Percentiles rank a stretch among this genome's conserved stretches.
phyloP scores from a whole-genome alignment of 1,139 yeast species.

The Arxiozyma telluris region DNA sequence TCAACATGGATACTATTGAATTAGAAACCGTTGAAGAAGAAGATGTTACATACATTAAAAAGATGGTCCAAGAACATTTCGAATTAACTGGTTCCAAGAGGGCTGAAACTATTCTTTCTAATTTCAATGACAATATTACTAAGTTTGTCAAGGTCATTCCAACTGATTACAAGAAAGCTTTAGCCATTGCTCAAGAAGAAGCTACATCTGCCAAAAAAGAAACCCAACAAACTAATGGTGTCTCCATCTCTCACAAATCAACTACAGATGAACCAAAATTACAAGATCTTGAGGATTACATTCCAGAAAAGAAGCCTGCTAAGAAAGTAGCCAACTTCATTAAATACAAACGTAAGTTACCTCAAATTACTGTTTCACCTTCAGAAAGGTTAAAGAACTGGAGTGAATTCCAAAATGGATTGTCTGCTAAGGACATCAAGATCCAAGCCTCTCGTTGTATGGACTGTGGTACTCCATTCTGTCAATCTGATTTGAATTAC shows the following conservation, averaged over 20 bases:
- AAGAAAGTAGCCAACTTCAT: conserved; percentile 79
- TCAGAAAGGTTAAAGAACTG: conserved; percentile 77
- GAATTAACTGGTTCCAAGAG: conserved; percentile 90
- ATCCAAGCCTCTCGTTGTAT: conserved; percentile 97
- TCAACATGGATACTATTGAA: conserved; percentile 76
- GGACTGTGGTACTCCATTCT: conserved; percentile 99
- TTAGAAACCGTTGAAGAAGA: conserved; percentile 65
- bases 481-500: conserved; percentile 73
- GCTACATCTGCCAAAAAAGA: conserved; percentile 26
- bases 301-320: conserved; percentile 65
- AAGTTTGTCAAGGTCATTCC: conserved; percentile 93
- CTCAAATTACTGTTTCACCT: conserved; percentile 29
- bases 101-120: conserved; percentile 72
- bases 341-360: conserved; percentile 47
- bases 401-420: conserved; percentile 79
- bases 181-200: conserved; percentile 62
- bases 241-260: conserved; percentile 35
- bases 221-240: conserved; percentile 26
- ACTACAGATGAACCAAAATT: conserved; percentile 68
- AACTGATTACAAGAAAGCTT: conserved; percentile 78
- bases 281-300: conserved; percentile 81
- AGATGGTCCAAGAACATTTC: conserved; percentile 88
- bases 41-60: conserved; percentile 91
- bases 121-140: conserved; percentile 81
- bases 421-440: conserved; percentile 77